These are phyloP conservation scores for Trichomonascus vanleenenianus DNA, from an alignment of 805 yeast species.

Conservation along the genomic window DNA sequence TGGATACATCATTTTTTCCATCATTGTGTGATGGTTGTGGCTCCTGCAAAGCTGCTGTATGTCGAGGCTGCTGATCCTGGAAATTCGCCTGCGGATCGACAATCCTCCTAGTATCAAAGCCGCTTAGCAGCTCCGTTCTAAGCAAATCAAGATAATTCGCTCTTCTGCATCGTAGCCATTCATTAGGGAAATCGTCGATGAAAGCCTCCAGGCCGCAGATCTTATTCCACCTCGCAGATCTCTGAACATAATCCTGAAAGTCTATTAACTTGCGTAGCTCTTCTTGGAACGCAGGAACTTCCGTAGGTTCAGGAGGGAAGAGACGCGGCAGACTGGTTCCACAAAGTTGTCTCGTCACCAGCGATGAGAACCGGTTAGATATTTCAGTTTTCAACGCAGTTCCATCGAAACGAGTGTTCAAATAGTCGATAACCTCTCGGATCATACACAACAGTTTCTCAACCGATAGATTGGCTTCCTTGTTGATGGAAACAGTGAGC, in stretches of 20 bases:
- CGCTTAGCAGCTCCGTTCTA: slow-evolving; percentile 4
- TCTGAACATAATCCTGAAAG: slow-evolving; percentile 13
- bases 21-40: background rate
- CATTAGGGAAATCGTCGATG: slow-evolving; percentile 14
- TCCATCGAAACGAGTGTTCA: slow-evolving; percentile 8
- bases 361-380: slow-evolving; percentile 11
- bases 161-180: slow-evolving; percentile 16
- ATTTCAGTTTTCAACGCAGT: slow-evolving; percentile 6
- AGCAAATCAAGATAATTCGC: slow-evolving; percentile 12
- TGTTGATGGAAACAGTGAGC: too few relatives aligned
- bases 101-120: background rate
- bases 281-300: slow-evolving; percentile 10
- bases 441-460: slow-evolving; percentile 3
- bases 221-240: slow-evolving; percentile 11
- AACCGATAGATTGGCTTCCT: too few relatives aligned
- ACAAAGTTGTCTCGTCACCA: slow-evolving; percentile 4
- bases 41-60: background rate
- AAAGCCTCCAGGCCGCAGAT: slow-evolving; percentile 15
- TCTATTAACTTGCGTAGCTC: slow-evolving; percentile 9
- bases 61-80: too few relatives aligned
- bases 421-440: slow-evolving; percentile 9
- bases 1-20: background rate
- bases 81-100: background rate
- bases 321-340: slow-evolving; percentile 12
- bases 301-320: slow-evolving; percentile 15